These are phyloP conservation scores for Cytidiella melzeri DNA, from an alignment of 768 basidiomycete genomes.

Conservation along the genomic window DNA sequence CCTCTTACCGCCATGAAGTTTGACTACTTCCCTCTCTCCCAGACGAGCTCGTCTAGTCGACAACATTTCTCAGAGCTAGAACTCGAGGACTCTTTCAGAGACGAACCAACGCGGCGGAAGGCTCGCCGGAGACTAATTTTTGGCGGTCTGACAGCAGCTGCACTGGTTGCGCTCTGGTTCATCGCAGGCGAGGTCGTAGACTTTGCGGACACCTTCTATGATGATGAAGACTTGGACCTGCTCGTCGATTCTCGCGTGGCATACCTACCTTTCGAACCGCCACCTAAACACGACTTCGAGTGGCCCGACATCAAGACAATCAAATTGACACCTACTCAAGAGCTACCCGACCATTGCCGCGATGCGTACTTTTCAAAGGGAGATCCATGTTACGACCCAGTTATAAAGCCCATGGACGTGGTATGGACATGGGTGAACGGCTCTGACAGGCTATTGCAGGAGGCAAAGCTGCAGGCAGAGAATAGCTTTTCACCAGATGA, in stretches of 20 bases:
- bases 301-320: not conserved
- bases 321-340: slow-evolving; percentile 15
- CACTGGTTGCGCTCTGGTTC: slow-evolving; percentile 13
- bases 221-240: slow-evolving; percentile 1
- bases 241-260: slow-evolving; percentile 12
- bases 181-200: slow-evolving; percentile 8
- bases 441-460: slow-evolving; percentile 20
- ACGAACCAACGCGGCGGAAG: not conserved
- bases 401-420: slow-evolving; percentile 20
- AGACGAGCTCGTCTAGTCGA: slow-evolving; percentile 10
- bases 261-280: slow-evolving; percentile 18
- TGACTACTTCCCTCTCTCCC: slow-evolving; percentile 19
- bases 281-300: slow-evolving; percentile 8
- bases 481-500: slow-evolving; percentile 13
- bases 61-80: slow-evolving; percentile 4
- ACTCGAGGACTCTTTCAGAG: not conserved
- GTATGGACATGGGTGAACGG: slow-evolving; percentile 30
- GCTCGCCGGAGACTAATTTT: slow-evolving; percentile 14
- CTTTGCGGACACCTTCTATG: slow-evolving; percentile 7
- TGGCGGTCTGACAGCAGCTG: slow-evolving; percentile 12
- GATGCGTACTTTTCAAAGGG: slow-evolving; percentile 19
- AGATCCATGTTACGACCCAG: slow-evolving; percentile 11
- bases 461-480: slow-evolving; percentile 14
- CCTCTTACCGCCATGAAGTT: slow-evolving; percentile 6
- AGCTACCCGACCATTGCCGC: slow-evolving; percentile 16